These are phyloP conservation scores for Fusarium sp. DNA, from an alignment of 2,329 filamentous ascomycete genomes.

Conservation along the genomic window DNA sequence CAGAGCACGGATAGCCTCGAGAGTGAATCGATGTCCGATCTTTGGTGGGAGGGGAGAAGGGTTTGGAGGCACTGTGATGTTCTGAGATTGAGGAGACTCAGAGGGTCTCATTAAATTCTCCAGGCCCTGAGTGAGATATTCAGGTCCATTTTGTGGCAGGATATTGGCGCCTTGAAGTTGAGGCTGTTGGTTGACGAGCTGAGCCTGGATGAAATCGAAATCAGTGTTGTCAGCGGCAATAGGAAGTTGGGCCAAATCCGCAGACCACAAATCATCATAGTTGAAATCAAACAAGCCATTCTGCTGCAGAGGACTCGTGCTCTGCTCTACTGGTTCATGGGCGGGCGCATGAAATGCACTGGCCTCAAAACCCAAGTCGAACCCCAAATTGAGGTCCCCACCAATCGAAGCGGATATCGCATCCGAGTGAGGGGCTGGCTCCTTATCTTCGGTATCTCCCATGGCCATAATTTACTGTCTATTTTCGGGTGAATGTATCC, in stretches of 20 bases:
- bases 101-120: neutral
- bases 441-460: neutral
- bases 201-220: neutral
- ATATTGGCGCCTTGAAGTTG: neutral
- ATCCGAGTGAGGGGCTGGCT: neutral
- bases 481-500: slow-evolving; percentile 13
- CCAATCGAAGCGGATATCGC: neutral
- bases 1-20: slow-evolving; percentile 60
- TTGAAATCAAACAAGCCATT: neutral
- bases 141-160: too few species aligned
- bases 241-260: neutral
- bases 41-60: slow-evolving; percentile 17
- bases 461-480: neutral
- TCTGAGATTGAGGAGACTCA: neutral
- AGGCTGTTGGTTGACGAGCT: neutral
- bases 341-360: neutral
- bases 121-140: neutral
- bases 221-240: neutral
- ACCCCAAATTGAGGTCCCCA: neutral
- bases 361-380: neutral
- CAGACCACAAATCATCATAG: slow-evolving; percentile 5
- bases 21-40: slow-evolving; percentile 32
- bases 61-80: neutral
- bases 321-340: neutral
- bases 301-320: neutral